These are phyloP conservation scores for Trichophyton verrucosum DNA, from an alignment of 2,329 filamentous ascomycete genomes.

Conservation along the genomic window DNA sequence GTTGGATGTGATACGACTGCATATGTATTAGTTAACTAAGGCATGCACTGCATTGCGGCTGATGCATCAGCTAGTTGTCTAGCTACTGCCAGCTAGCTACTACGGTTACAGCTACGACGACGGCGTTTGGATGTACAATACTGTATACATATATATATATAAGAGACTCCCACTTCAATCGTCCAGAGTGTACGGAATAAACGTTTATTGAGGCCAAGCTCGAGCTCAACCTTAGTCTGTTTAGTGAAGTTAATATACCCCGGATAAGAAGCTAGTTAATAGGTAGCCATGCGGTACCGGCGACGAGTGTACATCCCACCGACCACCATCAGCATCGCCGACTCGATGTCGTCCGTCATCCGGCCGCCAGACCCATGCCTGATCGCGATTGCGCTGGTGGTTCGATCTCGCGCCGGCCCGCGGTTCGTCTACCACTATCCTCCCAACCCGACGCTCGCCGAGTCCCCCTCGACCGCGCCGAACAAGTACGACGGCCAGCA, in stretches of 20 bases:
- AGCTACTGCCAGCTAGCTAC: no score
- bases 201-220: background rate
- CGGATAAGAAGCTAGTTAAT: no score
- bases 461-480: constrained; percentile 21
- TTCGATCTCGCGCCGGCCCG: constrained; percentile 65
- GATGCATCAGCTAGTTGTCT: background rate
- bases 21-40: background rate
- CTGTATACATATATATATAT: background rate
- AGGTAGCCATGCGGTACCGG: background rate
- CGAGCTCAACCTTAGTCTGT: background rate
- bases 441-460: constrained; percentile 37
- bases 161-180: background rate
- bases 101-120: no score
- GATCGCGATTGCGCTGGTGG: constrained; percentile 60
- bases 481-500: background rate
- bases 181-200: background rate
- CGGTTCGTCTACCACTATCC: constrained; percentile 82
- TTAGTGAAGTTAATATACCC: no score
- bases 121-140: background rate
- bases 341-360: constrained; percentile 34
- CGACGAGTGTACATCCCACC: background rate
- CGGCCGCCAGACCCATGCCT: constrained; percentile 44
- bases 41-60: background rate
- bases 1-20: background rate
- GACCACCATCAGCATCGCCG: constrained; percentile 6